phyloP scores from a whole-genome alignment of 768 basidiomycete genomes.

The Porphyrellus cyaneotinctus region DNA sequence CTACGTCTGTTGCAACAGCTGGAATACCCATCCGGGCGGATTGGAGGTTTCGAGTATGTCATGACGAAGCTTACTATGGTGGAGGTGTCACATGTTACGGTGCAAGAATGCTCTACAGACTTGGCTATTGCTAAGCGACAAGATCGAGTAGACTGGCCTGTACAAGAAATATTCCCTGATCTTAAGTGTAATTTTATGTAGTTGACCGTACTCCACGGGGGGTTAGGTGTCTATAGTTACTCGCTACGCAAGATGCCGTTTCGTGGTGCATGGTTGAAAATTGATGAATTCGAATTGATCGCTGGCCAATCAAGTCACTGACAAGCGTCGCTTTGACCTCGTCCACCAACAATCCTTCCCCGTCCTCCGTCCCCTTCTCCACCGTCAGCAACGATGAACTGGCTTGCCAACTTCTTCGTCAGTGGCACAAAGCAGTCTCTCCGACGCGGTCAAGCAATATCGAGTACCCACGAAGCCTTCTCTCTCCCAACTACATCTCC shows the following conservation, averaged over 20 bases:
- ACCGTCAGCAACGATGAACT: constrained; percentile 51
- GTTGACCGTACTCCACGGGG: neutral
- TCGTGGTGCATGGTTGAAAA: constrained; percentile 16
- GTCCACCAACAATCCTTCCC: neutral
- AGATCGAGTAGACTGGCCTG: too few relatives aligned
- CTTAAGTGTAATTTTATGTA: constrained; percentile 74
- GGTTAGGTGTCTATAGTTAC: constrained; percentile 5
- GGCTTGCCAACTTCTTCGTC: constrained; percentile 66
- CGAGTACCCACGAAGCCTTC: constrained; percentile 84
- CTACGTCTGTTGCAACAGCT: constrained; percentile 72
- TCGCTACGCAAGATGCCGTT: constrained; percentile 14
- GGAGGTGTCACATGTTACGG: too few relatives aligned
- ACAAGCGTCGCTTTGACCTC: constrained; percentile 6
- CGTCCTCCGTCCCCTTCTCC: constrained; percentile 4
- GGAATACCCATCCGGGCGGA: constrained; percentile 74
- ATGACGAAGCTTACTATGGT: constrained; percentile 82
- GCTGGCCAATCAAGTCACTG: neutral
- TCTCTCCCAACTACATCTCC: constrained; percentile 77
- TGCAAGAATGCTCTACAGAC: too few relatives aligned
- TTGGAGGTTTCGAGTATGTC: constrained; percentile 66
- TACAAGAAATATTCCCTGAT: too few relatives aligned
- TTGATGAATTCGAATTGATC: neutral
- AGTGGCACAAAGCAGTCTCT: constrained; percentile 44
- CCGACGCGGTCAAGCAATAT: constrained; percentile 63
- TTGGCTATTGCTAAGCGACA: too few relatives aligned